phyloP scores from a whole-genome alignment of 1,284 basidiomycete species.

The Anthracocystis panici-leucophaei region DNA sequence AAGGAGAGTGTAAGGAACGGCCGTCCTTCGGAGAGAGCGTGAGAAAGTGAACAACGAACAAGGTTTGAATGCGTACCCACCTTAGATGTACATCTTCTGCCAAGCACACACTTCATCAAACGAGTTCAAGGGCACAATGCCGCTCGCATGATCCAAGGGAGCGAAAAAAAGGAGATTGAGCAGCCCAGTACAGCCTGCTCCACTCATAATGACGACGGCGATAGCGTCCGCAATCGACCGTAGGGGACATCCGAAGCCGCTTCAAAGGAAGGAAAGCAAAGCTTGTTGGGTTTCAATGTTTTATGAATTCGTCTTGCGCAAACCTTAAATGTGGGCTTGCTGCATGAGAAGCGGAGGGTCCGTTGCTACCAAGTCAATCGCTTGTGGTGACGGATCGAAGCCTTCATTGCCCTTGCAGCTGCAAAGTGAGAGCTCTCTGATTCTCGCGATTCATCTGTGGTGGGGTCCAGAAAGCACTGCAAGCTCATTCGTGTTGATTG shows the following conservation, averaged over 20 bases:
- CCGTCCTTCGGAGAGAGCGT: slow-evolving; percentile 10
- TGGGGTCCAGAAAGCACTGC: no score
- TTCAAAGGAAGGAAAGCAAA: not conserved
- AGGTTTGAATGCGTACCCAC: slow-evolving; percentile 29
- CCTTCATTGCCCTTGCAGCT: not conserved
- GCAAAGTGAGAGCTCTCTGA: not conserved
- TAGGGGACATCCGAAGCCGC: not conserved
- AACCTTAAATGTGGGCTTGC: not conserved
- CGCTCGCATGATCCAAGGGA: not conserved
- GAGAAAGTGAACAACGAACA: slow-evolving; percentile 28
- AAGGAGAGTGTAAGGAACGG: slow-evolving; percentile 1
- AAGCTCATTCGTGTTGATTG: no score
- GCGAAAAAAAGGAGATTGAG: not conserved
- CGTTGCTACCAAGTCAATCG: not conserved
- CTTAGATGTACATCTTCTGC: not conserved
- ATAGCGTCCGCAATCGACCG: not conserved
- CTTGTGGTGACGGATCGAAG: not conserved
- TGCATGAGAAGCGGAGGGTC: not conserved
- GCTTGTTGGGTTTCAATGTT: not conserved
- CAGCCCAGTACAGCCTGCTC: not conserved
- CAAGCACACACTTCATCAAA: not conserved
- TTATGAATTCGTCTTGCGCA: slow-evolving; percentile 2
- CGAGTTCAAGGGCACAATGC: not conserved
- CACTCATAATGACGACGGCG: not conserved
- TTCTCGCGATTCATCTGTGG: no score